Percentiles rank a stretch among this genome's conserved stretches.
These are phyloP conservation scores for Colletotrichum sp. DNA, from an alignment of 2,329 filamentous ascomycete genomes.

Conservation along the genomic window DNA sequence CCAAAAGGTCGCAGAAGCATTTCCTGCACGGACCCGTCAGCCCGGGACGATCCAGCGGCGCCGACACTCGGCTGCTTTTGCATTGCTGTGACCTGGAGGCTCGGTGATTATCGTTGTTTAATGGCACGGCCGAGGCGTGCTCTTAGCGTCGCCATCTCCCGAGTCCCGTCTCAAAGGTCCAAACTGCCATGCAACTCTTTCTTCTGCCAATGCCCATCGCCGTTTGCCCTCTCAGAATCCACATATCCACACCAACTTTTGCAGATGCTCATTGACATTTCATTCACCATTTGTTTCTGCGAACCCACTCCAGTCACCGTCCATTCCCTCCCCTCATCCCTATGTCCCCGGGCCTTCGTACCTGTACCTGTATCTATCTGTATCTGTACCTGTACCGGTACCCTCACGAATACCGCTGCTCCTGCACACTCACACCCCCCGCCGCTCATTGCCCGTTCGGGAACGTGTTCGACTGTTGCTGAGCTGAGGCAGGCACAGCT, in stretches of 20 bases:
- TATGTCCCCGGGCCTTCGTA: neutral
- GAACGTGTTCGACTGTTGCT: slow-evolving; percentile 9
- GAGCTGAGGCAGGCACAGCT: neutral
- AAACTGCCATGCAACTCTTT: slow-evolving; percentile 4
- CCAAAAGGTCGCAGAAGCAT: neutral
- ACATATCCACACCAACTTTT: neutral
- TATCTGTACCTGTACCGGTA: neutral
- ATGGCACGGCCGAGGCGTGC: neutral
- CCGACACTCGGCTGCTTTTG: neutral
- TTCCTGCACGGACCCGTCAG: slow-evolving; percentile 2
- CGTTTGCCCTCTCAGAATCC: neutral
- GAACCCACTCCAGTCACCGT: neutral
- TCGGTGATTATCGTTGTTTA: slow-evolving; percentile 6
- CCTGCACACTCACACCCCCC: neutral
- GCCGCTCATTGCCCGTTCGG: slow-evolving; percentile 1
- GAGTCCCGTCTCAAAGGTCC: neutral
- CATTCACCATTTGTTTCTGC: neutral
- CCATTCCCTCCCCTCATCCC: neutral
- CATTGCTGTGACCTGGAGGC: neutral
- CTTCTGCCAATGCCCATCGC: neutral
- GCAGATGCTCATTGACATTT: neutral
- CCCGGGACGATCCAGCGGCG: neutral
- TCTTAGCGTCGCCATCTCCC: slow-evolving; percentile 7
- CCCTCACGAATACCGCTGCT: neutral
- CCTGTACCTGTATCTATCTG: neutral